Conservation (phyloP, 352 stramenopile genomes). For the Phytophthora chlamydospora region DNA sequence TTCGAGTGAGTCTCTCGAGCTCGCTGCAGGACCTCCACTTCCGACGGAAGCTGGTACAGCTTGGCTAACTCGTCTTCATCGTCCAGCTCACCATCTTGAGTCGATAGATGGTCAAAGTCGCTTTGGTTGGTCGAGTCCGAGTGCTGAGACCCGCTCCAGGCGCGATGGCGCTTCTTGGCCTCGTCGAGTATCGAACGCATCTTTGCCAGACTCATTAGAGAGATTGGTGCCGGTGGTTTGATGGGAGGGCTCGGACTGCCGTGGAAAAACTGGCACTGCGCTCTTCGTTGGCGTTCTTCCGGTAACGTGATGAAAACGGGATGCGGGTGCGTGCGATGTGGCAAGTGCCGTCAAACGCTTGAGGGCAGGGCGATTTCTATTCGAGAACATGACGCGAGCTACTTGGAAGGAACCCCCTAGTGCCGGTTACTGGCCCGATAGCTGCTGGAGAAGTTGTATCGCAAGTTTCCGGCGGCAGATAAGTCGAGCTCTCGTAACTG, state of each 20-base stretch:
- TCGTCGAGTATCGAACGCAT: conserved; percentile 20
- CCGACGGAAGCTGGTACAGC: conserved; percentile 10
- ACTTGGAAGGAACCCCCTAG: too few species aligned
- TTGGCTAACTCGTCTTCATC: neutral
- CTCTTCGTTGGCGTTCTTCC: conserved; percentile 10
- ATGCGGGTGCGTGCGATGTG: neutral
- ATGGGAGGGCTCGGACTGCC: neutral
- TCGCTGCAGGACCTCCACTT: conserved; percentile 29
- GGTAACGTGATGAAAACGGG: conserved; percentile 22
- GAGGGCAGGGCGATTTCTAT: neutral
- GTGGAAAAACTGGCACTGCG: neutral
- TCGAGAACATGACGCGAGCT: neutral
- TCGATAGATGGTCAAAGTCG: conserved; percentile 21
- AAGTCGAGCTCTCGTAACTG: conserved; percentile 1
- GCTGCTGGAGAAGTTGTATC: neutral
- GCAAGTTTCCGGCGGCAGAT: neutral
- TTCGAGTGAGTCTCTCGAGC: conserved; percentile 23
- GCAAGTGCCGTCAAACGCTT: neutral
- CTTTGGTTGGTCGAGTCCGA: neutral
- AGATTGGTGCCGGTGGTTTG: neutral
- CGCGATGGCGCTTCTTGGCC: conserved; percentile 5
- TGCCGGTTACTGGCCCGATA: too few species aligned
- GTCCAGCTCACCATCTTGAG: conserved; percentile 9
- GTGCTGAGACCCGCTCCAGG: conserved; percentile 12
- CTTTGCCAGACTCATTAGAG: conserved; percentile 13